Percentiles rank a stretch among this genome's conserved stretches.
These are phyloP conservation scores for Dryadomyces quercivorus DNA, from an alignment of 2,329 filamentous ascomycete genomes.

Conservation along the genomic window DNA sequence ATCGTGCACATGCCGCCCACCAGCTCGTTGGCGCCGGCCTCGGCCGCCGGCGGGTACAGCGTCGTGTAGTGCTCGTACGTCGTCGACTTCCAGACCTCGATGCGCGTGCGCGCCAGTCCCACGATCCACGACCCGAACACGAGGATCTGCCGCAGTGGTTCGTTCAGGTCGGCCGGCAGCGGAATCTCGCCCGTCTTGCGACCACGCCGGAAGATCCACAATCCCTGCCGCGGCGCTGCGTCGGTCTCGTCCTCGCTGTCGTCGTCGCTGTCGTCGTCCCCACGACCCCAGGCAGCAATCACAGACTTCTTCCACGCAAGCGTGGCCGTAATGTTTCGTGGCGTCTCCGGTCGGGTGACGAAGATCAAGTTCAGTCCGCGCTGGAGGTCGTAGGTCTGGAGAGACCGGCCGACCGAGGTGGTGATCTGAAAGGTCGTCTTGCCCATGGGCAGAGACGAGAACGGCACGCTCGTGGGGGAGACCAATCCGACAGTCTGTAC, in stretches of 20 bases:
- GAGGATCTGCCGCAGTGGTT: constrained; percentile 65
- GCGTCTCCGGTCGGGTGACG: constrained; percentile 82
- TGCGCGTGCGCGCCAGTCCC: constrained; percentile 58
- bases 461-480: constrained; percentile 80
- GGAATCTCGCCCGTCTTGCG: constrained; percentile 70
- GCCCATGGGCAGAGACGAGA: constrained; percentile 76
- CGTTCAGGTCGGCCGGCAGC: constrained; percentile 48
- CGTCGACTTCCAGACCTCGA: constrained; percentile 81
- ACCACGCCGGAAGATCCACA: constrained; percentile 89
- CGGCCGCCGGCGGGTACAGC: constrained; percentile 46
- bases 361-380: constrained; percentile 87
- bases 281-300: constrained; percentile 78
- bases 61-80: constrained; percentile 87
- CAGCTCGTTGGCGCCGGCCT: constrained; percentile 52
- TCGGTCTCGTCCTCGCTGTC: background rate
- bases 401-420: constrained; percentile 76
- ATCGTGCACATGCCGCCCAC: constrained; percentile 73
- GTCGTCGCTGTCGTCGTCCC: background rate
- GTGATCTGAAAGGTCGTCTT: constrained; percentile 97
- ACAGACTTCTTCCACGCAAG: constrained; percentile 77
- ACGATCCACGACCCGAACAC: constrained; percentile 89
- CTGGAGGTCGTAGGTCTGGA: constrained; percentile 93
- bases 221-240: constrained; percentile 35
- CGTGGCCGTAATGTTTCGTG: constrained; percentile 73
- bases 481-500: constrained; percentile 79